Conservation (phyloP, 495 filamentous ascomycete genomes). For the Penicillium turbatum region DNA sequence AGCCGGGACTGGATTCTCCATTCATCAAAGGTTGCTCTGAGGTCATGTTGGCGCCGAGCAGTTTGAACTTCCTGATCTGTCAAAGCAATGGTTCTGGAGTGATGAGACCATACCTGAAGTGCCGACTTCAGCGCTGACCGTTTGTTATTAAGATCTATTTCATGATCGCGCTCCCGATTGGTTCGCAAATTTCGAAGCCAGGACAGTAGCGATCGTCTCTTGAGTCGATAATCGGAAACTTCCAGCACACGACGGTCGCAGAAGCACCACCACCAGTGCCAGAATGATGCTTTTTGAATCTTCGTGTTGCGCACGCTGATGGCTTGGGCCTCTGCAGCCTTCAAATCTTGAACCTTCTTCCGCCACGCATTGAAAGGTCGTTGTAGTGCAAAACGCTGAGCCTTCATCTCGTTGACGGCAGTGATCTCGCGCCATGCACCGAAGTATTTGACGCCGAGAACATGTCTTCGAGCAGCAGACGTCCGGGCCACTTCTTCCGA, state of each 20-base stretch:
- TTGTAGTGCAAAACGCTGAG: slow-evolving; percentile 54
- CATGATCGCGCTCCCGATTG: slow-evolving; percentile 40
- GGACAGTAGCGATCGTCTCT: slow-evolving; percentile 42
- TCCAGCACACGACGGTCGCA: slow-evolving; percentile 51
- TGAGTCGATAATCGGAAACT: slow-evolving; percentile 47
- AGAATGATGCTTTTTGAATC: slow-evolving; percentile 44
- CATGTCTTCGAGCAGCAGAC: slow-evolving; percentile 58
- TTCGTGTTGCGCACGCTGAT: slow-evolving; percentile 40
- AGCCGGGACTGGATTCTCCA: slow-evolving; percentile 44
- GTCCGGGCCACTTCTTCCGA: slow-evolving; percentile 57
- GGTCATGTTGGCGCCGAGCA: slow-evolving; percentile 28
- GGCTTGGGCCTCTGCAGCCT: slow-evolving; percentile 37
- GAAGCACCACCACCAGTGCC: slow-evolving; percentile 54
- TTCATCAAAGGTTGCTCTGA: slow-evolving; percentile 30
- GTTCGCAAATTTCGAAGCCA: slow-evolving; percentile 45
- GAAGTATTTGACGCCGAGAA: slow-evolving; percentile 69
- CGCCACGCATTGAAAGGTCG: slow-evolving; percentile 57
- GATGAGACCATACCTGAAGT: slow-evolving; percentile 33
- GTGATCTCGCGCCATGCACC: slow-evolving; percentile 74
- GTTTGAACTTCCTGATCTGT: slow-evolving; percentile 31
- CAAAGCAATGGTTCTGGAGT: slow-evolving; percentile 23
- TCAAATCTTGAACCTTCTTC: slow-evolving; percentile 34
- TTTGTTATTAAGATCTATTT: slow-evolving; percentile 33
- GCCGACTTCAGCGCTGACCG: slow-evolving; percentile 23
- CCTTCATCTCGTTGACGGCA: slow-evolving; percentile 62